phyloP scores from a whole-genome alignment of 2,329 filamentous ascomycete genomes.

The Coleophoma crateriformis region DNA sequence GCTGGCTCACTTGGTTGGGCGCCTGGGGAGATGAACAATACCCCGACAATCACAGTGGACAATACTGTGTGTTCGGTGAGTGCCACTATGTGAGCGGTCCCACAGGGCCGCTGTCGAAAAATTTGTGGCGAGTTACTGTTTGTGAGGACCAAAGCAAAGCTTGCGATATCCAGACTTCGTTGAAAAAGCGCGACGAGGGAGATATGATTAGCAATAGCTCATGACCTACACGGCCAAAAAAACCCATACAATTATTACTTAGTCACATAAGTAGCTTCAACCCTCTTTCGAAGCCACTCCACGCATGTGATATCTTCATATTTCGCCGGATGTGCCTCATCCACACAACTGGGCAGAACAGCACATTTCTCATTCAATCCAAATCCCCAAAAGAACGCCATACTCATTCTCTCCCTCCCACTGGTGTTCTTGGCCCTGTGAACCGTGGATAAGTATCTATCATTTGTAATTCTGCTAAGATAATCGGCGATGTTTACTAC shows the following conservation, averaged over 20 bases:
- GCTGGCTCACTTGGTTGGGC: slow-evolving; percentile 17
- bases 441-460: slow-evolving; percentile 73
- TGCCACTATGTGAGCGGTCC: slow-evolving; percentile 19
- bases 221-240: too few species aligned
- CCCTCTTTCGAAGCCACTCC: neutral
- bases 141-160: slow-evolving; percentile 7
- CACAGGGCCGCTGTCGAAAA: slow-evolving; percentile 16
- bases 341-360: slow-evolving; percentile 1
- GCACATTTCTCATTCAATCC: slow-evolving; percentile 2
- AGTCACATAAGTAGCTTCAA: neutral
- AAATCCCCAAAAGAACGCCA: slow-evolving; percentile 83
- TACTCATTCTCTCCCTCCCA: slow-evolving; percentile 66
- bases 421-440: slow-evolving; percentile 72
- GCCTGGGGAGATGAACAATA: slow-evolving; percentile 21
- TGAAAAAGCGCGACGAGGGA: too few species aligned
- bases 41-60: slow-evolving; percentile 4
- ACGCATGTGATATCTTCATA: neutral
- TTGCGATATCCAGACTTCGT: too few species aligned
- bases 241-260: neutral
- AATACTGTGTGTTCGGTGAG: slow-evolving; percentile 15
- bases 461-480: slow-evolving; percentile 72
- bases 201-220: too few species aligned
- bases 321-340: slow-evolving; percentile 22
- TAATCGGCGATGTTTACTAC: slow-evolving; percentile 44
- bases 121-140: slow-evolving; percentile 14